These are phyloP conservation scores for Erysimum cheiranthoides DNA, from an alignment of 345 rosid species.

Conservation along the genomic window DNA sequence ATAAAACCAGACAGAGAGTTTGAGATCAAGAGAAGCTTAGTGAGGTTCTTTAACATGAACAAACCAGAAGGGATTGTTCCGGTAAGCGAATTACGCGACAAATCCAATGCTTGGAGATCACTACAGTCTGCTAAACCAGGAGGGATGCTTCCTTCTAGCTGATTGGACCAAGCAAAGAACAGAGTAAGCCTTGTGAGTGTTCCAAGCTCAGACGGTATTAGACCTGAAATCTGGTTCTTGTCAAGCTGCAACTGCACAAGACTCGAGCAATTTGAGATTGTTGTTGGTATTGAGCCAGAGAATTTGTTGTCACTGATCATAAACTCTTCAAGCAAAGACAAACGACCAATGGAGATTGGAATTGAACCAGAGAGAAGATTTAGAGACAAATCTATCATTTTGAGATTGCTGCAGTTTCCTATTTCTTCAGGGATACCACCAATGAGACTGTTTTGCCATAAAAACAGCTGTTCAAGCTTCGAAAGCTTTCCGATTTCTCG, in stretches of 20 bases:
- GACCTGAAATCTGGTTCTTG: conserved; percentile 80
- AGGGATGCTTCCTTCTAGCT: conserved; percentile 95
- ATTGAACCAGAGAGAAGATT: conserved; percentile 83
- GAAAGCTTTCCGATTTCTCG: conserved; percentile 66
- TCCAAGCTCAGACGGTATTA: conserved; percentile 83
- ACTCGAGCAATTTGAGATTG: conserved; percentile 65
- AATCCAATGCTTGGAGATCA: conserved; percentile 74
- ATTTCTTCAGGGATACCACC: conserved; percentile 88
- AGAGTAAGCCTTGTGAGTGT: conserved; percentile 63
- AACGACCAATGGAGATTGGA: conserved; percentile 66
- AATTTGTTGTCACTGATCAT: conserved; percentile 89
- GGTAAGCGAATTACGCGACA: conserved; percentile 82
- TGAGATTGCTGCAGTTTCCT: conserved; percentile 77
- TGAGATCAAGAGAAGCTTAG: conserved; percentile 75
- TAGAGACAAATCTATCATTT: conserved; percentile 76
- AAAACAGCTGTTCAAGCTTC: conserved; percentile 69
- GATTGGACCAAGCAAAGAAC: conserved; percentile 91
- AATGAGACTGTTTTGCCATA: conserved; percentile 82
- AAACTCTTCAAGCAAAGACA: conserved; percentile 72
- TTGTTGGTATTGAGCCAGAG: conserved; percentile 81
- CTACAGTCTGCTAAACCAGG: conserved; percentile 62
- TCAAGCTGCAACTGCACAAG: conserved; percentile 84
- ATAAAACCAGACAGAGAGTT: conserved; percentile 75
- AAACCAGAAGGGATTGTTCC: conserved; percentile 77
- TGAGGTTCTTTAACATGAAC: conserved; percentile 77